Conservation (phyloP, 257 asterid species). For the Anisodus tanguticus region DNA sequence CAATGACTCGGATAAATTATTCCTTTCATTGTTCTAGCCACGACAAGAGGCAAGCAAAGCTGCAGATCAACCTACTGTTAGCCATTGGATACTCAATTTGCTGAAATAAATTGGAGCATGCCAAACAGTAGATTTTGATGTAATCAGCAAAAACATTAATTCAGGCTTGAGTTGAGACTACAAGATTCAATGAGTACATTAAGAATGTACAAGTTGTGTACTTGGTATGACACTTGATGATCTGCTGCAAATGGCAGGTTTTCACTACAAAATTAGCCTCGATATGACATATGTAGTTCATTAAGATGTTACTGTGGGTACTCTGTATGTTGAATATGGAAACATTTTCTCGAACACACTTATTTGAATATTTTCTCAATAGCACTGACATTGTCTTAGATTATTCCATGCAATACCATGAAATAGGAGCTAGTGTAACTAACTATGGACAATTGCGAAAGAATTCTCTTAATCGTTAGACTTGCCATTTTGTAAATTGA, state of each 20-base stretch:
- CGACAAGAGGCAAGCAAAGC: conserved; percentile 6
- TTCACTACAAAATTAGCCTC: not conserved
- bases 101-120: conserved; percentile 13
- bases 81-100: not conserved
- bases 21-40: conserved; percentile 1
- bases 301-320: not conserved
- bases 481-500: conserved; percentile 12
- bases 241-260: conserved; percentile 18
- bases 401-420: not conserved
- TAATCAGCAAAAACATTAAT: not conserved
- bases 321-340: not conserved
- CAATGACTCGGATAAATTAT: not conserved
- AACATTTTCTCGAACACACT: not conserved
- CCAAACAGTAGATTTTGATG: conserved; percentile 14
- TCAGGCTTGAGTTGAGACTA: not conserved
- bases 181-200: not conserved
- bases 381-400: not conserved
- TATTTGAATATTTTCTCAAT: not conserved
- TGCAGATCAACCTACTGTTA: not conserved
- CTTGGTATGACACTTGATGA: not conserved
- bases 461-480: not conserved
- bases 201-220: conserved; percentile 19
- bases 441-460: not conserved
- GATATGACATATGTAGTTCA: not conserved
- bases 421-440: not conserved